A percentile compares a stretch with the other conserved stretches of the same genome.
These are phyloP conservation scores for Paramecium pentaurelia DNA, from an alignment of 73 alveolate genomes.

Conservation along the genomic window DNA sequence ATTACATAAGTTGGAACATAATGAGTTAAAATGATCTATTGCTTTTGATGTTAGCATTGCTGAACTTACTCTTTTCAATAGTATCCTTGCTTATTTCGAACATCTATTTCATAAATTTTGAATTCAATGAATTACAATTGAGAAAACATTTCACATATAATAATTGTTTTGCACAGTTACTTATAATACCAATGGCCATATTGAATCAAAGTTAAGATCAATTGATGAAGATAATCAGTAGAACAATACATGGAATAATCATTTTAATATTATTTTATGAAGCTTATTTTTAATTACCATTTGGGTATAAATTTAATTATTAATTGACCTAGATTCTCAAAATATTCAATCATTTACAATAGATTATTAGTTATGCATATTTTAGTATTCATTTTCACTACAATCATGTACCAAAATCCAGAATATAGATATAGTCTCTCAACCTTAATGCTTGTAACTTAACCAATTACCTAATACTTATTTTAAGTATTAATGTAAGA, in stretches of 20 bases:
- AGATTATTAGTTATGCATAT: neutral
- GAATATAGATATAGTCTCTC: neutral
- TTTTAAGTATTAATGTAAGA: neutral
- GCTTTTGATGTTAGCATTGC: neutral
- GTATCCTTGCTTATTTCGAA: neutral
- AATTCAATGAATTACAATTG: neutral
- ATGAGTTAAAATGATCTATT: neutral
- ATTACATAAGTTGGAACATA: neutral
- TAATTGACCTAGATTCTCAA: neutral
- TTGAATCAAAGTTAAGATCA: neutral
- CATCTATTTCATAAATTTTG: constrained; percentile 8
- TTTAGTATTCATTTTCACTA: neutral
- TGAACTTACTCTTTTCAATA: neutral
- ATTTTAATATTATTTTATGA: neutral
- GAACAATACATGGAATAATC: neutral
- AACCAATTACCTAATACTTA: neutral
- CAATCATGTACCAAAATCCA: neutral
- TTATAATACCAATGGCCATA: neutral
- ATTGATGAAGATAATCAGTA: neutral
- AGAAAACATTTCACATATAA: neutral
- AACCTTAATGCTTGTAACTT: neutral
- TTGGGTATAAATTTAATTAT: constrained; percentile 4
- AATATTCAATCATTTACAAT: neutral
- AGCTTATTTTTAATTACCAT: neutral
- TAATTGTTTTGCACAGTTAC: neutral